Evolutionary conservation across 306 rosid species (phyloP).

Genomic region (Fragaria iinumae): DNA sequence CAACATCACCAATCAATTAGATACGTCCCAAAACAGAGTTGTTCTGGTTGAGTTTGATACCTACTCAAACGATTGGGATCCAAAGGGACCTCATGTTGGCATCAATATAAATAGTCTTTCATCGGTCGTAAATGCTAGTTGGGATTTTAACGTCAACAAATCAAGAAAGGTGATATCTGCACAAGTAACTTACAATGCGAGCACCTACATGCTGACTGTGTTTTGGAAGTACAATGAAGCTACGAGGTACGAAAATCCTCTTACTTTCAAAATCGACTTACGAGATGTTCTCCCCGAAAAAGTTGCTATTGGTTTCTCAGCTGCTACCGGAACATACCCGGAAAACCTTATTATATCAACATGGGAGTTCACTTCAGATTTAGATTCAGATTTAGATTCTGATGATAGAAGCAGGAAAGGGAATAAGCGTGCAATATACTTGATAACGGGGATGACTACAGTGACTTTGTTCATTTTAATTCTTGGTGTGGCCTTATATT

Average conservation of each 20-base stretch:
- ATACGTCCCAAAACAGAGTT: slow-evolving; percentile 8
- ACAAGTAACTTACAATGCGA: slow-evolving; percentile 23
- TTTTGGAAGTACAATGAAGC: slow-evolving; percentile 1
- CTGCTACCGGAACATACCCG: slow-evolving; percentile 15
- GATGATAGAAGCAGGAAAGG: background rate
- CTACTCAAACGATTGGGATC: slow-evolving; percentile 3
- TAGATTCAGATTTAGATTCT: slow-evolving; percentile 21
- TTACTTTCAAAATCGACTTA: slow-evolving; percentile 22
- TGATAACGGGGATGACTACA: background rate
- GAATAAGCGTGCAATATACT: background rate
- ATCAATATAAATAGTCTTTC: background rate
- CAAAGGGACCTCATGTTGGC: slow-evolving; percentile 17
- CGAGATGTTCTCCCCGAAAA: slow-evolving; percentile 26
- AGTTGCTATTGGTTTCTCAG: slow-evolving; percentile 40
- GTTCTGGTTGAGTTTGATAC: slow-evolving; percentile 36
- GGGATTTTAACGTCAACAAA: slow-evolving; percentile 4
- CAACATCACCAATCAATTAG: background rate
- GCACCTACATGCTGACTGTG: slow-evolving; percentile 25
- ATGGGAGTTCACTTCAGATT: slow-evolving; percentile 46
- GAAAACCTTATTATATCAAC: slow-evolving; percentile 21
- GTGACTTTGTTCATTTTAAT: slow-evolving; percentile 3
- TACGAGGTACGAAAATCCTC: background rate
- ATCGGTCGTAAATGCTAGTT: background rate
- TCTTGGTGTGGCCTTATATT: background rate
- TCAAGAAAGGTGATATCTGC: slow-evolving; percentile 11